A percentile compares a stretch with the other conserved stretches of the same genome.
Conservation (phyloP, 352 stramenopile genomes). For the Pythium rishiriense region DNA sequence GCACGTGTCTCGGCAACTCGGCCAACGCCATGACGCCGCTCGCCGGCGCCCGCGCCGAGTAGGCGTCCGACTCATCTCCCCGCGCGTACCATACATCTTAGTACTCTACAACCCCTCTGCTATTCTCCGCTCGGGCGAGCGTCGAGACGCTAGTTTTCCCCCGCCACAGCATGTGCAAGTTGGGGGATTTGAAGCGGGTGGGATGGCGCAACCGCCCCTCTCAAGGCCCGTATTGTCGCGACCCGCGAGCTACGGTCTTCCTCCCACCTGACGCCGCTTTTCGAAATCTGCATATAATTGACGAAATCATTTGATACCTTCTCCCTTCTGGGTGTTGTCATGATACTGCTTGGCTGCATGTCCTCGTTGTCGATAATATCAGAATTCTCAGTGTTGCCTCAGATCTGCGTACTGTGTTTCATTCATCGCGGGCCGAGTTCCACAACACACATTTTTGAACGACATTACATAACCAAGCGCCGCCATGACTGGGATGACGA, state of each 20-base stretch:
- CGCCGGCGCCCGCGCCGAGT: conserved; percentile 1
- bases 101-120: not conserved
- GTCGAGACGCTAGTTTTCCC: not conserved
- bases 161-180: not conserved
- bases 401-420: too few relatives aligned
- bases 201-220: too few relatives aligned
- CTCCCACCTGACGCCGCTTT: not conserved
- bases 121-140: too few relatives aligned
- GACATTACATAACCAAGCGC: too few relatives aligned
- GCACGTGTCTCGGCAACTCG: conserved; percentile 89
- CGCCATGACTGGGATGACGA: conserved; percentile 76
- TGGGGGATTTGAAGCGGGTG: too few relatives aligned
- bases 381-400: too few relatives aligned
- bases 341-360: too few relatives aligned
- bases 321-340: not conserved
- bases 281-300: conserved; percentile 3
- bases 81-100: not conserved
- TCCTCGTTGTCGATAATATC: too few relatives aligned
- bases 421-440: not conserved
- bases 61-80: not conserved
- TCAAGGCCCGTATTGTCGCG: too few relatives aligned
- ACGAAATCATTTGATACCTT: not conserved
- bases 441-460: conserved; percentile 1
- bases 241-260: too few relatives aligned
- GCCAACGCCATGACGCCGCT: conserved; percentile 31